A percentile compares a stretch with the other conserved stretches of the same genome.
These are phyloP conservation scores for Xylariaceae sp. DNA, from an alignment of 2,329 filamentous ascomycete genomes.

Conservation along the genomic window DNA sequence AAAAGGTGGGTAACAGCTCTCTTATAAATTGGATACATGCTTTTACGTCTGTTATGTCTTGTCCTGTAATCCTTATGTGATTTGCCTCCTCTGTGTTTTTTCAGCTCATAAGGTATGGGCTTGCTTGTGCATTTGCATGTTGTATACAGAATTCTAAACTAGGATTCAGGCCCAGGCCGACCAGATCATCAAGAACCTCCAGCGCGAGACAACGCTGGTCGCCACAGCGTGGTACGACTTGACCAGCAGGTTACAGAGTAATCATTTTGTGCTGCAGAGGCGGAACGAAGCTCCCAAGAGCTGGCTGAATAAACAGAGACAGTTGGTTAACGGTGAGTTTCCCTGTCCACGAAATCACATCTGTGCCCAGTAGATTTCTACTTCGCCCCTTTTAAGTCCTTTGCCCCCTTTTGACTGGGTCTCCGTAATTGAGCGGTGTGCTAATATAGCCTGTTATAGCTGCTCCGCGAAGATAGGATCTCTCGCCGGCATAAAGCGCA, in stretches of 20 bases:
- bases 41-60: not conserved
- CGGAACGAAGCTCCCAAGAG: slow-evolving; percentile 70
- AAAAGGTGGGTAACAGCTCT: slow-evolving; percentile 44
- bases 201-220: slow-evolving; percentile 73
- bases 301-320: slow-evolving; percentile 79
- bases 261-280: slow-evolving; percentile 72
- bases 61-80: not conserved
- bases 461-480: slow-evolving; percentile 33
- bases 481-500: slow-evolving; percentile 12
- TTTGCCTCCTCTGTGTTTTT: not conserved
- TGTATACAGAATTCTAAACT: slow-evolving; percentile 10
- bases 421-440: not conserved
- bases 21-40: slow-evolving; percentile 5
- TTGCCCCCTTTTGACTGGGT: not conserved
- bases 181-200: slow-evolving; percentile 60
- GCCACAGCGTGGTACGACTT: slow-evolving; percentile 84
- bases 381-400: not conserved
- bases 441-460: slow-evolving; percentile 25
- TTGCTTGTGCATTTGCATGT: not conserved
- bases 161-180: slow-evolving; percentile 43
- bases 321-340: slow-evolving; percentile 56
- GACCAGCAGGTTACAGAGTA: slow-evolving; percentile 71
- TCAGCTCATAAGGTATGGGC: not conserved
- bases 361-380: not conserved
- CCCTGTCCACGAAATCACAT: not conserved